Conservation (phyloP, 2,329 filamentous ascomycete genomes). For the Lithohypha guttulata region DNA sequence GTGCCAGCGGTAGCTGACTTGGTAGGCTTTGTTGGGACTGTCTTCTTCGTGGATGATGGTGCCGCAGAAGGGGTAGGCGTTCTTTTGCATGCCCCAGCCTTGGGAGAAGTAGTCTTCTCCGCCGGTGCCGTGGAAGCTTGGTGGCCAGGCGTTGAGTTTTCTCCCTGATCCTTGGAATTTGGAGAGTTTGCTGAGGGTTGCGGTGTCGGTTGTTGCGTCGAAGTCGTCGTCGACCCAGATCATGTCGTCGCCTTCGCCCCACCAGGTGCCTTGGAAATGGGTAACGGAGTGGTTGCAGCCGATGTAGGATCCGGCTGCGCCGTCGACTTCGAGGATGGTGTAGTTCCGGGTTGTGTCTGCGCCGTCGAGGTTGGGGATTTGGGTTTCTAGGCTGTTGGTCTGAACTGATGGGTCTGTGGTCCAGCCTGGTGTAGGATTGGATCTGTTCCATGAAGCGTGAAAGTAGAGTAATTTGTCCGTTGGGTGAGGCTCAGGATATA, state of each 20-base stretch:
- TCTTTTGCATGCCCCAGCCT: constrained; percentile 31
- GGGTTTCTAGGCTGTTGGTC: constrained; percentile 23
- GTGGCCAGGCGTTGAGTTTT: constrained; percentile 29
- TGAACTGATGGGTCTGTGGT: constrained; percentile 24
- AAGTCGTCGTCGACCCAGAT: constrained; percentile 30
- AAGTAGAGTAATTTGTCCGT: constrained; percentile 27
- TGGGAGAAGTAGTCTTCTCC: constrained; percentile 28
- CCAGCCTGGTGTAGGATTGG: constrained; percentile 26
- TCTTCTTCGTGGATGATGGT: constrained; percentile 28
- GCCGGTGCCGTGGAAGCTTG: constrained; percentile 27
- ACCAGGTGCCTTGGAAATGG: constrained; percentile 28
- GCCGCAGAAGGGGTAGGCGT: constrained; percentile 27
- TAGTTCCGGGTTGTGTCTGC: no score
- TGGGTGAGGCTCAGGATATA: constrained; percentile 22
- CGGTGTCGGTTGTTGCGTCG: no score
- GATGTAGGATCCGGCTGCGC: constrained; percentile 25
- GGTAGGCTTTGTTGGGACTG: constrained; percentile 25
- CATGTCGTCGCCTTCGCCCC: constrained; percentile 29
- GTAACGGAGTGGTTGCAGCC: constrained; percentile 27
- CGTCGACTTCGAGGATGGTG: constrained; percentile 25
- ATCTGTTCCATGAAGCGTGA: constrained; percentile 27
- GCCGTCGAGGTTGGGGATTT: constrained; percentile 23
- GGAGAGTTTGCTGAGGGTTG: no score
- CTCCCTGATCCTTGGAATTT: no score
- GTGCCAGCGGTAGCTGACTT: constrained; percentile 28